Percentiles rank a stretch among this genome's conserved stretches.
Evolutionary conservation across 164 flowering plant species (phyloP).

Genomic region (Dillenia turbinata): DNA sequence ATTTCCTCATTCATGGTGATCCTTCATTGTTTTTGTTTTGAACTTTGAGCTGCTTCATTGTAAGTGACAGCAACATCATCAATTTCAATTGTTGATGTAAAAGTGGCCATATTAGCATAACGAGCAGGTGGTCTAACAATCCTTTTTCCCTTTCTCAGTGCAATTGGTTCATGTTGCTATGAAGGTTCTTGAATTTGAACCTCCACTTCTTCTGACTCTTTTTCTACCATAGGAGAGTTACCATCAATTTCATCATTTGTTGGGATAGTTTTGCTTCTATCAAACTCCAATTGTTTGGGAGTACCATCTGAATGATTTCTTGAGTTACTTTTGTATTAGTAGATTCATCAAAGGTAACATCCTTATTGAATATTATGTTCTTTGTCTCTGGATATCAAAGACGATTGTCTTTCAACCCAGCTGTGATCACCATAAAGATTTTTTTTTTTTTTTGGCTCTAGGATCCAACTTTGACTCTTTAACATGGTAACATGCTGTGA

Average conservation of each 20-base stretch:
- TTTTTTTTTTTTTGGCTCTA: slow-evolving; percentile 7
- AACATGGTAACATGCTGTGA: not conserved
- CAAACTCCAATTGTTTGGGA: too few relatives aligned
- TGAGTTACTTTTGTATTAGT: not conserved
- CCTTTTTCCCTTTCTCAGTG: not conserved
- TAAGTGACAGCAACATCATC: too few relatives aligned
- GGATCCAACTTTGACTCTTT: slow-evolving; percentile 7
- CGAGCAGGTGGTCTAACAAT: not conserved
- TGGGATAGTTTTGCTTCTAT: too few relatives aligned
- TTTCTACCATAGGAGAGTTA: too few relatives aligned
- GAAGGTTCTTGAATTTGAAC: not conserved
- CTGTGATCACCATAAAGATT: not conserved
- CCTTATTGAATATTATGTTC: slow-evolving; percentile 8
- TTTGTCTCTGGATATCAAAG: slow-evolving; percentile 5
- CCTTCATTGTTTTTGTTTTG: not conserved
- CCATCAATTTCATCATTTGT: too few relatives aligned
- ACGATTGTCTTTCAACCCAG: slow-evolving; percentile 1
- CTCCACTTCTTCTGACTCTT: too few relatives aligned
- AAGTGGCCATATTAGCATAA: slow-evolving; percentile 2
- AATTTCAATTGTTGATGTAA: too few relatives aligned
- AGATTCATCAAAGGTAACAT: slow-evolving; percentile 14
- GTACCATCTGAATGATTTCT: not conserved
- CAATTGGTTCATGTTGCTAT: too few relatives aligned
- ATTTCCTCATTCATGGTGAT: not conserved
- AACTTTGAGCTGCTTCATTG: too few relatives aligned